Base-by-base conservation (phyloP, 805 yeast genomes). In the Komagataella kurtzmanii region DNA sequence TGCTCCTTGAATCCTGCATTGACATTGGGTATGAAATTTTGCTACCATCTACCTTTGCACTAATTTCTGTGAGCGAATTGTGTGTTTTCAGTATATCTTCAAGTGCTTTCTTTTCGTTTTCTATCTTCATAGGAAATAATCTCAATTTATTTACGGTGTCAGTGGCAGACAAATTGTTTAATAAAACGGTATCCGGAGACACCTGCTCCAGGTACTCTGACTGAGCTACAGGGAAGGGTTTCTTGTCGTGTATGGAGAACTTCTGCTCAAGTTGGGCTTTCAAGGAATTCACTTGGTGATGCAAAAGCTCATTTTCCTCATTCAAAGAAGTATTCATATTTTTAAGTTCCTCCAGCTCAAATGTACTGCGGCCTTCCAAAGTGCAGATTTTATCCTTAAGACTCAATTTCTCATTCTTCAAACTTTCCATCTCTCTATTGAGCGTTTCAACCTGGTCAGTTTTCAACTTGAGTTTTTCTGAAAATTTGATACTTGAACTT, bases 291-390 rank as follows among this genome's bases (percentile, higher is more conserved):
- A 50, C 47, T 46, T 50, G 36, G 6, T 24, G 21, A 24, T 46
- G 78, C 52, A 83, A 66, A 19, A 70, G 69, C 56, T 81, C 85
- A 64, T 85, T 84, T 59, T 83, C 89, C 58, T 82, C 85, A 61
- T 84, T 85, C 54, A 85, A 66, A 49, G 77, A 81, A 36, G 73
- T 73, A 48, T 83, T 77, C 48, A 77, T 73, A 3, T 62, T 63
- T 57, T 74, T 79, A 52, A 82, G 65, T n/a, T 73, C 80, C 24
- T 65, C 65, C 6, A 80, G 57, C 52, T 81, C 81, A 10, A 14
- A 30, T 5, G 6, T 8, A 8, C 12, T 30, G 12, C 14, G 40
- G 14, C 14, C 14, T 30, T 30, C 5, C 14, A 30, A 30, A 30
- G 6, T 14, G 10, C 12, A 10, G 5, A 30, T 30, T 10, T 30